Evolutionary conservation across 1,139 yeast species (phyloP).

Genomic region (Saccharomycopsis phalli): DNA sequence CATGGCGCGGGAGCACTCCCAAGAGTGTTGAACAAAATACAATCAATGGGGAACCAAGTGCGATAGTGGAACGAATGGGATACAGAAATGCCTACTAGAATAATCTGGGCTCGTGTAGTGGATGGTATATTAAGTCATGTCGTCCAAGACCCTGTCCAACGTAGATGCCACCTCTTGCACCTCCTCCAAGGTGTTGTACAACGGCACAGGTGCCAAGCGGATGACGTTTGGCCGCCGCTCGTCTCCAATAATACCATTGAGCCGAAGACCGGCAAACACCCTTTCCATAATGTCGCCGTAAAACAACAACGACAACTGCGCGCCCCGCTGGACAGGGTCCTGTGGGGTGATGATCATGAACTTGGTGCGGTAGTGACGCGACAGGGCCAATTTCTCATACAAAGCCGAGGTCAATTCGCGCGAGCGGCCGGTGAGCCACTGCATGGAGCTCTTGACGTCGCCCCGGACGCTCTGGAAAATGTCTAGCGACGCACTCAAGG

Average conservation of each 20-base stretch:
- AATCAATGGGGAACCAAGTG: too few relatives aligned
- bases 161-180: constrained; percentile 39
- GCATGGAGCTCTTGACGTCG: constrained; percentile 36
- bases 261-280: constrained; percentile 41
- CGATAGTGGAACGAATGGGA: background rate
- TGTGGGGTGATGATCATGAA: constrained; percentile 71
- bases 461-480: constrained; percentile 33
- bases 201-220: constrained; percentile 74
- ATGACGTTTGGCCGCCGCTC: constrained; percentile 87
- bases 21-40: too few relatives aligned
- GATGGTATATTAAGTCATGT: constrained; percentile 5
- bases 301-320: constrained; percentile 71
- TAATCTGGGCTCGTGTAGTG: too few relatives aligned
- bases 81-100: background rate
- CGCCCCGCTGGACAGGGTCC: constrained; percentile 53
- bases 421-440: constrained; percentile 47
- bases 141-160: constrained; percentile 36
- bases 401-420: constrained; percentile 49
- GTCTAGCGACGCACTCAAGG: constrained; percentile 59
- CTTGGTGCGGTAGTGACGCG: constrained; percentile 40
- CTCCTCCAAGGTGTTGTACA: constrained; percentile 71
- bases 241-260: constrained; percentile 67
- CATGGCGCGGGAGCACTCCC: too few relatives aligned
- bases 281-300: constrained; percentile 56
- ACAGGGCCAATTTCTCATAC: constrained; percentile 35